These are phyloP conservation scores for Wallacemonas sp. DNA, from an alignment of 208 protist species.

Conservation along the genomic window DNA sequence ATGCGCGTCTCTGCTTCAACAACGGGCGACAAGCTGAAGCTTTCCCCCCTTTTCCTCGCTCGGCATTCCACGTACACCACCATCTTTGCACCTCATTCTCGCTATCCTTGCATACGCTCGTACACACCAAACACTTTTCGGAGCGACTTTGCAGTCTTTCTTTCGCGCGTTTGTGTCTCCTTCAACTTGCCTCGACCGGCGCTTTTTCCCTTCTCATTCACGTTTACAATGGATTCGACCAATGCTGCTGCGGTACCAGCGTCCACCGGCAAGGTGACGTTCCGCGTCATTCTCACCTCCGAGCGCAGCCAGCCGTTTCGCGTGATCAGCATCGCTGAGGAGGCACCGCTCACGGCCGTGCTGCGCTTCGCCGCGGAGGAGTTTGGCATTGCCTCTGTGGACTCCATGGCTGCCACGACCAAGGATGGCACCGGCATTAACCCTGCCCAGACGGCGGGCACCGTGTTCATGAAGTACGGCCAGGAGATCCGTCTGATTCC, in stretches of 20 bases:
- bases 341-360: slow-evolving; percentile 95
- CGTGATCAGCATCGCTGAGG: slow-evolving; percentile 93
- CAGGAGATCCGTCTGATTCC: slow-evolving; percentile 95
- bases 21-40: too few relatives aligned
- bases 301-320: slow-evolving; percentile 81
- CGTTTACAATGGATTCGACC: slow-evolving; percentile 8
- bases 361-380: slow-evolving; percentile 95
- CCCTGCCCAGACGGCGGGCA: slow-evolving; percentile 92
- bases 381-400: slow-evolving; percentile 79
- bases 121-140: too few relatives aligned
- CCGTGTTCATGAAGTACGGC: slow-evolving; percentile 96
- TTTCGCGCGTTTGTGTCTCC: background rate
- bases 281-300: slow-evolving; percentile 83
- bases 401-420: slow-evolving; percentile 85
- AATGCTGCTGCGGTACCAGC: slow-evolving; percentile 17
- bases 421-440: slow-evolving; percentile 97
- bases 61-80: too few relatives aligned
- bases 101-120: too few relatives aligned
- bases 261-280: slow-evolving; percentile 70
- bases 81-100: too few relatives aligned
- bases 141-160: too few relatives aligned
- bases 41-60: too few relatives aligned
- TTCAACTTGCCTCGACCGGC: background rate
- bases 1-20: too few relatives aligned
- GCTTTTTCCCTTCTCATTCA: slow-evolving; percentile 1